Percentiles rank a stretch among this genome's conserved stretches.
Conservation (phyloP, 371 early-diverging fungal genomes). For the Rhizopus sp. region DNA sequence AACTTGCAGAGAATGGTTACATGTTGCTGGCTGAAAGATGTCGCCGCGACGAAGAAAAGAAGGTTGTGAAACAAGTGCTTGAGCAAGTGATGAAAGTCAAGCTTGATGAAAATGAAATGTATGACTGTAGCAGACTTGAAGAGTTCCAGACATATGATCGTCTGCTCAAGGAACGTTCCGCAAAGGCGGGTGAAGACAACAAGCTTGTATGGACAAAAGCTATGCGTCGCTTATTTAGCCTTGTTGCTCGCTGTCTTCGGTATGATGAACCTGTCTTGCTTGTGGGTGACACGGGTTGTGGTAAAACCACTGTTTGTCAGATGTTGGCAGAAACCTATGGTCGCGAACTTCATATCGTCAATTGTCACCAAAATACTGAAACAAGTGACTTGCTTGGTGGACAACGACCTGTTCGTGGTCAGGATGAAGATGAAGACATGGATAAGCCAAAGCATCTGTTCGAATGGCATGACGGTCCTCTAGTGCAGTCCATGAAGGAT, state of each 20-base stretch:
- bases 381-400: conserved; percentile 97
- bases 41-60: conserved; percentile 84
- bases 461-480: conserved; percentile 96
- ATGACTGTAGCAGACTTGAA: conserved; percentile 56
- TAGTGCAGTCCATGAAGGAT: conserved; percentile 92
- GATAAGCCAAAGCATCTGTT: conserved; percentile 62
- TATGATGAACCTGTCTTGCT: conserved; percentile 96
- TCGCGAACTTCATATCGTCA: conserved; percentile 84
- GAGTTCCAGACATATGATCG: conserved; percentile 54
- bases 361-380: conserved; percentile 98
- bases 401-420: conserved; percentile 91
- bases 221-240: conserved; percentile 90
- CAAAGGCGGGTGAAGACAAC: conserved; percentile 30
- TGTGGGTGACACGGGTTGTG: conserved; percentile 99
- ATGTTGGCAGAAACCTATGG: conserved; percentile 74
- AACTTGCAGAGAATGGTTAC: conserved; percentile 91
- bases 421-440: conserved; percentile 36
- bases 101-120: conserved; percentile 66
- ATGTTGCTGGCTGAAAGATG: conserved; percentile 96
- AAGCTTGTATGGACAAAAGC: conserved; percentile 93
- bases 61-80: conserved; percentile 79
- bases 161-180: conserved; percentile 28
- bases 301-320: conserved; percentile 99
- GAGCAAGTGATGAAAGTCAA: conserved; percentile 82
- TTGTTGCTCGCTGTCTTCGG: conserved; percentile 82